Evolutionary conservation across 306 rosid species (phyloP).

Genomic region (Fragaria nilgerrensis): DNA sequence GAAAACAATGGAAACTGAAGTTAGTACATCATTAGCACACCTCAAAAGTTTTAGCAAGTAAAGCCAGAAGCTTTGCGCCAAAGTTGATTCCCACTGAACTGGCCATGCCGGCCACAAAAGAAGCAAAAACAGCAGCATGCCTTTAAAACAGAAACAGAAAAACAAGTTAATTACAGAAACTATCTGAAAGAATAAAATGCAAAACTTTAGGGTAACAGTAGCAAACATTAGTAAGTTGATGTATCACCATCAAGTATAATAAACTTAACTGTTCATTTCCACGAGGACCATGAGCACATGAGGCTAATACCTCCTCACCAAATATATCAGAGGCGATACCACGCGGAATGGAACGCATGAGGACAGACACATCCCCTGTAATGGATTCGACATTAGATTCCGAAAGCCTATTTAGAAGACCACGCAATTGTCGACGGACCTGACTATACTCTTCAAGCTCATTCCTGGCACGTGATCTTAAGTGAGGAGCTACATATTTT

Average conservation of each 20-base stretch:
- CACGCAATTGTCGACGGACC: slow-evolving; percentile 59
- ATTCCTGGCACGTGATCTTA: slow-evolving; percentile 62
- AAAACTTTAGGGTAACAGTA: not conserved
- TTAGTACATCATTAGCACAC: slow-evolving; percentile 31
- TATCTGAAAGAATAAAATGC: not conserved
- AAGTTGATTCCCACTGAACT: slow-evolving; percentile 76
- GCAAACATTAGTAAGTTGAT: not conserved
- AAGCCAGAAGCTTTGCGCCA: slow-evolving; percentile 75
- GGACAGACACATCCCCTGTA: slow-evolving; percentile 58
- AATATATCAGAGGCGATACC: slow-evolving; percentile 58
- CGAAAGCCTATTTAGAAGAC: slow-evolving; percentile 65
- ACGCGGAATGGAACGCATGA: slow-evolving; percentile 59
- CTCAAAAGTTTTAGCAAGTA: slow-evolving; percentile 82
- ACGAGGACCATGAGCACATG: slow-evolving; percentile 76
- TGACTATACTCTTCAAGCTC: slow-evolving; percentile 71
- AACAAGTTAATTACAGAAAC: slow-evolving; percentile 6
- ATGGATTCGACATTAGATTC: slow-evolving; percentile 75
- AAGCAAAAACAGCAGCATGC: slow-evolving; percentile 88
- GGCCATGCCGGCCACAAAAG: slow-evolving; percentile 89
- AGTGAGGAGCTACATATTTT: slow-evolving; percentile 72
- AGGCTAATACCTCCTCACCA: slow-evolving; percentile 69
- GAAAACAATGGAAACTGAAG: not conserved
- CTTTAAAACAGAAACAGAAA: slow-evolving; percentile 35
- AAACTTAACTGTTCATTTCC: slow-evolving; percentile 82
- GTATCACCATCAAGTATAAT: slow-evolving; percentile 6